Base-by-base conservation (phyloP, 1,139 yeast genomes). In the Petasospora rhodanensis region DNA sequence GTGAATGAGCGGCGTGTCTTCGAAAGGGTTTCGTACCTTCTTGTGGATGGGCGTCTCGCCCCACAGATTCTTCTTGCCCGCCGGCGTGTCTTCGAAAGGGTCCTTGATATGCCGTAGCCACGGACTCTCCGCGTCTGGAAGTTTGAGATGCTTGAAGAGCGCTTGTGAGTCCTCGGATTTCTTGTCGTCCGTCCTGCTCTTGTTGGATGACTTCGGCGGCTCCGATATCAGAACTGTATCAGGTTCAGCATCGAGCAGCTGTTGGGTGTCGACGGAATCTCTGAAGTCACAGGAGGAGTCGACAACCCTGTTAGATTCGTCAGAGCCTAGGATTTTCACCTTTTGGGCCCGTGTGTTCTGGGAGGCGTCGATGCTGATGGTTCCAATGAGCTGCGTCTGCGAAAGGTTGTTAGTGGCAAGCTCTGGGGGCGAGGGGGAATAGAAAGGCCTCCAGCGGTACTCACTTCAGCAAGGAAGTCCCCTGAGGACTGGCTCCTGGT, bases 231-330 rank as follows among this genome's bases (percentile, higher is more conserved):
- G 15, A 3, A 31, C 29, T 1, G 38, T 33, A 13, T 35, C 40
- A 5, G 36, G 33, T 18, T 42, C 40, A 5, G 13, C 30, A 7
- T 30, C 38, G 19, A 42, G 27, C 3, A 46, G 22, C 12, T 31
- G 40, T 24, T 47, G 51, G 3, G 52, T 45, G 23, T 41, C 38
- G 2, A 42, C 32, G 3, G 40, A 29, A 24, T 37, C 50, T 21
- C 28, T 26, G 16, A 28, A 37, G 10, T 46, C 53, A 15, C 41
- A 32, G 7, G 54, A 49, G 2, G 52, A 47, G 26, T 49, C 51
- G 7, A 47, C 43, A 4, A 47, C 25, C 15, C 29, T 22, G 32
- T 48, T 49, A 5, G 44, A 49, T 18, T 49, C 54, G 11, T 30
- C 26, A 5, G 40, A 34, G 8, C 37, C 36, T 7, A 49, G 31